Evolutionary conservation across 495 filamentous ascomycete genomes (phyloP).

Genomic region (Penicillium pancosmium): DNA sequence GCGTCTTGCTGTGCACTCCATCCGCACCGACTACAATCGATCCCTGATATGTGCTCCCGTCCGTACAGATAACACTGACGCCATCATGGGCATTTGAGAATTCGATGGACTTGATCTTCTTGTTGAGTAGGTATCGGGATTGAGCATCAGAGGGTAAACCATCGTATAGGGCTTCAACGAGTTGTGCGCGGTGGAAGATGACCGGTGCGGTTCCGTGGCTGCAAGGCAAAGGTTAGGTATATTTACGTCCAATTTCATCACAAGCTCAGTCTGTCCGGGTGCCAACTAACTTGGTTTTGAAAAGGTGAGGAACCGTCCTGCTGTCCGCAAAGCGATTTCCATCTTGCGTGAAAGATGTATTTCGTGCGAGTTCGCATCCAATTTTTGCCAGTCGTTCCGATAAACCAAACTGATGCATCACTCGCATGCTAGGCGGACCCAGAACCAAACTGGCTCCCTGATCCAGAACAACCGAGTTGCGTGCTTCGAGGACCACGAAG

Average conservation of each 20-base stretch:
- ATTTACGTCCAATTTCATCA: neutral
- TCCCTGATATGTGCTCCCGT: neutral
- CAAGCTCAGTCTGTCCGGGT: neutral
- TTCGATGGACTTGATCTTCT: neutral
- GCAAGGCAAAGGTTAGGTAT: neutral
- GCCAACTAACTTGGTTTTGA: neutral
- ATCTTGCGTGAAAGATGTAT: neutral
- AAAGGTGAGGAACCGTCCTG: neutral
- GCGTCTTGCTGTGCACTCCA: neutral
- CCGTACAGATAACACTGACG: neutral
- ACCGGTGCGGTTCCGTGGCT: neutral
- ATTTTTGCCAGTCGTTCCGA: neutral
- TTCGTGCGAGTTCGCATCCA: neutral
- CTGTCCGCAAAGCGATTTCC: neutral
- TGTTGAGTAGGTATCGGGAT: neutral
- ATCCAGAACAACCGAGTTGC: neutral
- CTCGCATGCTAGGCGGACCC: neutral
- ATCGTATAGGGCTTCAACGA: neutral
- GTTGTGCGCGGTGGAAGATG: conserved; percentile 1
- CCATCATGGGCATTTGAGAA: neutral
- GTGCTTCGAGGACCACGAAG: conserved; percentile 2
- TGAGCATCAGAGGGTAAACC: neutral
- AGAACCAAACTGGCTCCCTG: neutral
- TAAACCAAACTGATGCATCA: neutral
- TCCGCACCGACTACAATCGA: neutral